phyloP scores from a whole-genome alignment of 148 eudicot species.

The Oxyria digyna region DNA sequence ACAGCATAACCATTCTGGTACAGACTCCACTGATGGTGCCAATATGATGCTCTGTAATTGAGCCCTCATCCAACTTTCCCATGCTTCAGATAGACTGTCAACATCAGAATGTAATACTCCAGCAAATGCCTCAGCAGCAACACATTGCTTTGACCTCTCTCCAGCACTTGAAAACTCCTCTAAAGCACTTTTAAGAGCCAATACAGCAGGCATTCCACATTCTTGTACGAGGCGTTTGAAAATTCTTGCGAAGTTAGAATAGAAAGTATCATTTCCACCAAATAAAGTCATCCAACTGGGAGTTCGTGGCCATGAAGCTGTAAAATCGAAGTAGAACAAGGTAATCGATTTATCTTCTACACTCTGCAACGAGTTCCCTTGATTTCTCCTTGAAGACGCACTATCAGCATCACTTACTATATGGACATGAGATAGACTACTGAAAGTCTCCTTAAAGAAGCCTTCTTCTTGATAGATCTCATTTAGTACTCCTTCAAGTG shows the following conservation, averaged over 20 bases:
- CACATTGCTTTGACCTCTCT: slow-evolving; percentile 97
- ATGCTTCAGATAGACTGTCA: slow-evolving; percentile 62
- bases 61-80: slow-evolving; percentile 83
- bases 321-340: slow-evolving; percentile 91
- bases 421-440: slow-evolving; percentile 91
- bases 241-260: slow-evolving; percentile 86
- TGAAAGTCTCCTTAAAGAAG: slow-evolving; percentile 74
- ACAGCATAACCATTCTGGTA: slow-evolving; percentile 96
- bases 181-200: slow-evolving; percentile 49
- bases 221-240: slow-evolving; percentile 92
- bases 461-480: slow-evolving; percentile 85
- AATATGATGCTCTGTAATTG: slow-evolving; percentile 64
- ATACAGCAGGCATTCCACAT: slow-evolving; percentile 77
- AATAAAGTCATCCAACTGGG: slow-evolving; percentile 94
- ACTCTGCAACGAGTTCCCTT: slow-evolving; percentile 84
- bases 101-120: slow-evolving; percentile 95
- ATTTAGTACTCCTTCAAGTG: slow-evolving; percentile 67
- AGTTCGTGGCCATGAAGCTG: slow-evolving; percentile 97
- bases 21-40: slow-evolving; percentile 89
- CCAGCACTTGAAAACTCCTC: slow-evolving; percentile 72
- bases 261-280: slow-evolving; percentile 95
- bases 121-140: slow-evolving; percentile 95
- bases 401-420: slow-evolving; percentile 61
- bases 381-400: slow-evolving; percentile 53
- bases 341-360: slow-evolving; percentile 96